Conservation (phyloP, 1,284 basidiomycete species). For the Heterobasidion occidentale region DNA sequence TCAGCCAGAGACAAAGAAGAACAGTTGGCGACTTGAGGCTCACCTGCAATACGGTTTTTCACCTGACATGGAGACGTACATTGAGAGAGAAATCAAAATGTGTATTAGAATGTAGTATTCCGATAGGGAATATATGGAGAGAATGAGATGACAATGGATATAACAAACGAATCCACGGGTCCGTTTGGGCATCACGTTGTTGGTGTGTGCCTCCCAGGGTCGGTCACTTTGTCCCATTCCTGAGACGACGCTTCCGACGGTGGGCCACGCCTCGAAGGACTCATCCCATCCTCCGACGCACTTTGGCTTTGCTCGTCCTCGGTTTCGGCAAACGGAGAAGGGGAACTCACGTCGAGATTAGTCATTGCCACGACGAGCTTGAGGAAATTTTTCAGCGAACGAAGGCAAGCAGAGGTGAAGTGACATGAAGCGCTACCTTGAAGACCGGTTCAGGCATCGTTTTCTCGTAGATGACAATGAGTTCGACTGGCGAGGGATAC, state of each 20-base stretch:
- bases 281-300: constrained; percentile 44
- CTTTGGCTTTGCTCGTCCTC: constrained; percentile 24
- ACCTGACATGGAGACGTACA: constrained; percentile 35
- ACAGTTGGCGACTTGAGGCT: constrained; percentile 28
- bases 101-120: constrained; percentile 58
- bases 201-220: constrained; percentile 51
- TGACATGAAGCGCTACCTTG: constrained; percentile 40
- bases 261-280: constrained; percentile 52
- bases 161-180: constrained; percentile 3
- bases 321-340: constrained; percentile 32
- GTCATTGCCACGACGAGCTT: constrained; percentile 85
- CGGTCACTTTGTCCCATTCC: constrained; percentile 80
- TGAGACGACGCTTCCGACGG: constrained; percentile 78
- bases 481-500: constrained; percentile 89
- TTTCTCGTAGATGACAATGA: constrained; percentile 90
- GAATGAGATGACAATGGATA: constrained; percentile 12
- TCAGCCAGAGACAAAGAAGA: constrained; percentile 8
- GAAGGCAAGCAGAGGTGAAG: neutral
- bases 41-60: constrained; percentile 66
- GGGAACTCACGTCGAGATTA: constrained; percentile 78
- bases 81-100: constrained; percentile 25
- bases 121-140: constrained; percentile 13
- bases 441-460: constrained; percentile 85
- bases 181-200: constrained; percentile 23
- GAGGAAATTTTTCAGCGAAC: constrained; percentile 5